Percentiles rank a stretch among this genome's conserved stretches.
Evolutionary conservation across 2,329 filamentous ascomycete genomes (phyloP).

Genomic region (Arthrobotrys entomopaga): DNA sequence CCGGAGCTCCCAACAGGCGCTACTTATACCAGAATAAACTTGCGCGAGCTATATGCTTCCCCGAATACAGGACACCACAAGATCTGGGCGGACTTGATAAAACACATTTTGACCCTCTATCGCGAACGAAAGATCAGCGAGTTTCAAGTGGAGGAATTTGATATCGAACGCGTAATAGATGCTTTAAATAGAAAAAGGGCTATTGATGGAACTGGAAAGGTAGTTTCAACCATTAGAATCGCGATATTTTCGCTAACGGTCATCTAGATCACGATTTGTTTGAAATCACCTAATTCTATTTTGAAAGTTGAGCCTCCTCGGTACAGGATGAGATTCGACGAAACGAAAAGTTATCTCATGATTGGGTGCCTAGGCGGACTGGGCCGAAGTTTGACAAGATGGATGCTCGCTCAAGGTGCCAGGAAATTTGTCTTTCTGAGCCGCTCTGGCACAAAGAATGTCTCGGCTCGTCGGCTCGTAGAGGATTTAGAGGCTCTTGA

Average conservation of each 20-base stretch:
- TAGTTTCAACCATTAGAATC: no score
- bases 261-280: constrained; percentile 18
- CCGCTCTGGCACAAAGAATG: constrained; percentile 60
- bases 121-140: constrained; percentile 10
- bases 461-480: constrained; percentile 56
- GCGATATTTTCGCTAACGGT: no score
- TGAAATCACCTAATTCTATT: constrained; percentile 4
- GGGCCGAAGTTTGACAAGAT: constrained; percentile 66
- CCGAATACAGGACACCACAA: constrained; percentile 10
- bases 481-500: constrained; percentile 58
- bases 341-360: constrained; percentile 65
- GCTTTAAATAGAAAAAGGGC: constrained; percentile 3
- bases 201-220: constrained; percentile 24
- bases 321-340: constrained; percentile 39
- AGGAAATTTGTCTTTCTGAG: constrained; percentile 66
- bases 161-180: constrained; percentile 3
- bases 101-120: constrained; percentile 7
- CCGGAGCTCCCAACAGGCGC: constrained; percentile 62
- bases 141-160: constrained; percentile 11
- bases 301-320: constrained; percentile 7
- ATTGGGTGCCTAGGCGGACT: constrained; percentile 68
- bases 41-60: constrained; percentile 20
- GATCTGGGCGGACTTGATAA: constrained; percentile 1
- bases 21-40: constrained; percentile 16
- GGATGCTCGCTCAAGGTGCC: constrained; percentile 67